Percentiles rank a stretch among this genome's conserved stretches.
phyloP scores from a whole-genome alignment of 23 red algal species.

The Gracilaria domingensis region DNA sequence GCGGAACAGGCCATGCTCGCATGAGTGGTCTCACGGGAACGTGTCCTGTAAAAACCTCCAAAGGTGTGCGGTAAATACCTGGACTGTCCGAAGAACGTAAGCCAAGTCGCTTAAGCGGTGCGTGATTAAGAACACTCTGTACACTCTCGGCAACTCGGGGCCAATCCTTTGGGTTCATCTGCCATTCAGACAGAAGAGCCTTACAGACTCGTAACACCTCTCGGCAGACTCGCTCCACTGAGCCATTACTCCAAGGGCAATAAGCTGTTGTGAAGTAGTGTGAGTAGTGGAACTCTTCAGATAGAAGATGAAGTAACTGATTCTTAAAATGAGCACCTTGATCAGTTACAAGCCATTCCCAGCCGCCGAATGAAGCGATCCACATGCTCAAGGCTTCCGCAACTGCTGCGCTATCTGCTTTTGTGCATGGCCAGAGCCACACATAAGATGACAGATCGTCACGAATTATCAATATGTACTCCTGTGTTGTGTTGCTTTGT shows the following conservation, averaged over 20 bases:
- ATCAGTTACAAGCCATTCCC: slow-evolving; percentile 27
- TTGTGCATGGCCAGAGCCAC: neutral
- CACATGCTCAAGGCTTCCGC: slow-evolving; percentile 8
- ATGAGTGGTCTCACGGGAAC: slow-evolving; percentile 8
- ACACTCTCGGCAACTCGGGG: neutral
- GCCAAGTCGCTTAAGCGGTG: neutral
- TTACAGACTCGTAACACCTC: slow-evolving; percentile 12
- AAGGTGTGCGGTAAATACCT: neutral
- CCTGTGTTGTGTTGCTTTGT: neutral
- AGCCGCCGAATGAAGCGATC: slow-evolving; percentile 8
- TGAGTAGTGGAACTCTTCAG: neutral
- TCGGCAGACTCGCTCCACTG: slow-evolving; percentile 16
- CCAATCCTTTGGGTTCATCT: slow-evolving; percentile 3
- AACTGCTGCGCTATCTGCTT: neutral
- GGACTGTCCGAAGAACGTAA: neutral
- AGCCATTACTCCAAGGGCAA: slow-evolving; percentile 1
- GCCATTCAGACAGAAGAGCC: slow-evolving; percentile 46
- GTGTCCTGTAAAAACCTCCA: slow-evolving; percentile 9
- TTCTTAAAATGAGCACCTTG: slow-evolving; percentile 54
- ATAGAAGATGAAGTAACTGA: neutral
- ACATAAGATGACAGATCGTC: slow-evolving; percentile 14
- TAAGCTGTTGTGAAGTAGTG: slow-evolving; percentile 42
- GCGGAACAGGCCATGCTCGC: neutral
- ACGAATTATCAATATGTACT: slow-evolving; percentile 8
- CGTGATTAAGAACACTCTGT: neutral